Conservation (phyloP, 148 eudicot species). For the Vaccinium macrocarpon region DNA sequence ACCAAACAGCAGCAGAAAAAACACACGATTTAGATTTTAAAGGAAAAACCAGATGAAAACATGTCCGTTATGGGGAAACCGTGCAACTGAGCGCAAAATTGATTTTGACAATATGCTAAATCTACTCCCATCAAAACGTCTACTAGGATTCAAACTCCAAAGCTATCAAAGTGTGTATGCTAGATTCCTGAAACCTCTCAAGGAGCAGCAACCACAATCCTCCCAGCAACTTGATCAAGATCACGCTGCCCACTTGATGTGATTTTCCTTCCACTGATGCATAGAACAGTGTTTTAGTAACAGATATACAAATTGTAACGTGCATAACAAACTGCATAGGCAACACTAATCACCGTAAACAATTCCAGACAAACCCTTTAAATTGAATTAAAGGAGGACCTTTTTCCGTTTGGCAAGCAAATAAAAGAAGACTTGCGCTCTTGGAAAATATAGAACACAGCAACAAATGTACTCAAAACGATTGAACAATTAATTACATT, state of each 20-base stretch:
- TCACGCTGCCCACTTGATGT: slow-evolving; percentile 6
- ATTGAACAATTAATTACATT: not conserved
- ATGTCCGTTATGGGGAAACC: not conserved
- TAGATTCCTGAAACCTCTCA: not conserved
- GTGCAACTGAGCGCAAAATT: not conserved
- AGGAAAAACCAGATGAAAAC: not conserved
- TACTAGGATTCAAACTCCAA: not conserved
- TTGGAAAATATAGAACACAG: not conserved
- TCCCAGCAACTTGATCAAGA: slow-evolving; percentile 6
- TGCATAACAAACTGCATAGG: not conserved
- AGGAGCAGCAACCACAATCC: not conserved
- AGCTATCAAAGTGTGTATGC: not conserved
- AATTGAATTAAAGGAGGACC: not conserved
- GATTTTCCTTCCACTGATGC: slow-evolving; percentile 6
- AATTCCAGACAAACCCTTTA: not conserved
- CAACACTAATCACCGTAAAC: not conserved
- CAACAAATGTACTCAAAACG: not conserved
- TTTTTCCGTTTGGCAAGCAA: not conserved
- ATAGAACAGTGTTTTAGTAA: not conserved
- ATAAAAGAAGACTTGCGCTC: not conserved
- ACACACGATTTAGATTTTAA: not conserved
- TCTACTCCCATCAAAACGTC: not conserved
- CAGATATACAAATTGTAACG: not conserved
- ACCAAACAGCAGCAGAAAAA: not conserved
- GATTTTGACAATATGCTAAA: not conserved